A percentile compares a stretch with the other conserved stretches of the same genome.
Evolutionary conservation across 495 filamentous ascomycete species (phyloP).

Genomic region (Trichoderma erinaceum): DNA sequence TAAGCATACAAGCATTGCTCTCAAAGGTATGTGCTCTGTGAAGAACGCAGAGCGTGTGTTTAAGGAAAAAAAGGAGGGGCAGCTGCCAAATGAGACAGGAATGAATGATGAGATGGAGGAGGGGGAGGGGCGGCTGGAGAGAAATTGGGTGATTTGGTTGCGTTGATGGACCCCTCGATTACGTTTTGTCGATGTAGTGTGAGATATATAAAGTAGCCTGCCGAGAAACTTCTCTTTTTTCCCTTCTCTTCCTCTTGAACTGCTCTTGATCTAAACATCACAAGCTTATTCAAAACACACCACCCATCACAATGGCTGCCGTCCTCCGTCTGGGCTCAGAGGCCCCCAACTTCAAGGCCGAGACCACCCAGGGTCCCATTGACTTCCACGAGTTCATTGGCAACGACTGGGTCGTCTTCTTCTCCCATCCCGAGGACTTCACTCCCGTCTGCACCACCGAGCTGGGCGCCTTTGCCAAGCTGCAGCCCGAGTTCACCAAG

Average conservation of each 20-base stretch:
- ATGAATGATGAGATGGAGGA: neutral
- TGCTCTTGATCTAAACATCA: neutral
- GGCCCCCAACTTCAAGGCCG: slow-evolving; percentile 90
- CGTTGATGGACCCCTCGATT: slow-evolving; percentile 10
- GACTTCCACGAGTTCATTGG: slow-evolving; percentile 97
- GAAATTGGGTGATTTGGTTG: slow-evolving; percentile 9
- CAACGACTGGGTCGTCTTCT: slow-evolving; percentile 89
- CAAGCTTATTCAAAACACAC: neutral
- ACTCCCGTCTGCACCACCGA: slow-evolving; percentile 98
- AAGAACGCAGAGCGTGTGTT: neutral
- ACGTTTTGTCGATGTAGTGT: neutral
- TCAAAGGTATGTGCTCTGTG: no score
- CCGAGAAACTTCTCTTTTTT: neutral
- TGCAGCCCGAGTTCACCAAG: slow-evolving; percentile 93
- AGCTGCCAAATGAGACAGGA: neutral
- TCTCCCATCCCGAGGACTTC: slow-evolving; percentile 94
- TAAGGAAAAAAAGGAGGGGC: neutral
- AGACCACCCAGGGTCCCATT: slow-evolving; percentile 85
- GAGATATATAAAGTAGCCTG: neutral
- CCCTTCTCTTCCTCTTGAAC: neutral
- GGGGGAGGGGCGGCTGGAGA: neutral
- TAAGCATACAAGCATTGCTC: neutral
- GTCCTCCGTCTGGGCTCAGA: slow-evolving; percentile 76
- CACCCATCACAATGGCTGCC: slow-evolving; percentile 3
- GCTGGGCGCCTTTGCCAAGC: slow-evolving; percentile 92